phyloP scores from a whole-genome alignment of 495 filamentous ascomycete genomes.

The Tuber borchii region DNA sequence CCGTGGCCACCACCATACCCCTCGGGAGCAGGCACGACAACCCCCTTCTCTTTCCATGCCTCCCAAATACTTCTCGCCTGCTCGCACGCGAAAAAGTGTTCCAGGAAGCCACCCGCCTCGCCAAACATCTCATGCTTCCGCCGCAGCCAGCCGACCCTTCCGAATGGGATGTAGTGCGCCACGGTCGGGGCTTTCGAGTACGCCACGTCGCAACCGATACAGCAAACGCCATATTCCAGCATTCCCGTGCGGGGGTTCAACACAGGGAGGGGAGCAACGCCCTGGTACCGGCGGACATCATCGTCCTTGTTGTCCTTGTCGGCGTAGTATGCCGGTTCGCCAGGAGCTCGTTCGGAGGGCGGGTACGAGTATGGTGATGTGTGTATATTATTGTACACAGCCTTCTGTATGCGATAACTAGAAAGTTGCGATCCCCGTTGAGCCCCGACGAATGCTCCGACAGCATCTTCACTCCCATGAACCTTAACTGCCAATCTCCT shows the following conservation, averaged over 20 bases:
- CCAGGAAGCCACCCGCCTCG: background rate
- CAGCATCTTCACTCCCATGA: conserved; percentile 23
- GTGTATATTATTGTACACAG: conserved; percentile 21
- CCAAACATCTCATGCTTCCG: conserved; percentile 4
- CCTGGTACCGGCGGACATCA: conserved; percentile 21
- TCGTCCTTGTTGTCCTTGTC: conserved; percentile 29
- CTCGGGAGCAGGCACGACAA: background rate
- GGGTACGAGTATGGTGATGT: conserved; percentile 8
- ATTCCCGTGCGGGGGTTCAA: conserved; percentile 19
- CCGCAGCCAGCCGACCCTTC: background rate
- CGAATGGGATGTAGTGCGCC: background rate
- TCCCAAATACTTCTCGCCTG: background rate
- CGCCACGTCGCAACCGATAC: conserved; percentile 16
- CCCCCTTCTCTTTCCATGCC: background rate
- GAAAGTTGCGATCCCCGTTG: conserved; percentile 19
- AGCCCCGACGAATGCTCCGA: conserved; percentile 18
- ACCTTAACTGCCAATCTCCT: conserved; percentile 19
- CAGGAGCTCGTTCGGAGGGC: conserved; percentile 8
- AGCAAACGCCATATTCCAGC: conserved; percentile 22
- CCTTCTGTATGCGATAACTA: conserved; percentile 21
- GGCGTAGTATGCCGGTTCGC: conserved; percentile 15
- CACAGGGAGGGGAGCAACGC: conserved; percentile 26
- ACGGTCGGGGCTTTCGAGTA: background rate
- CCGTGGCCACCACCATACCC: background rate
- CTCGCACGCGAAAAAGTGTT: background rate